Conservation (phyloP, 805 yeast species). For the Yamadazyma philogaea region DNA sequence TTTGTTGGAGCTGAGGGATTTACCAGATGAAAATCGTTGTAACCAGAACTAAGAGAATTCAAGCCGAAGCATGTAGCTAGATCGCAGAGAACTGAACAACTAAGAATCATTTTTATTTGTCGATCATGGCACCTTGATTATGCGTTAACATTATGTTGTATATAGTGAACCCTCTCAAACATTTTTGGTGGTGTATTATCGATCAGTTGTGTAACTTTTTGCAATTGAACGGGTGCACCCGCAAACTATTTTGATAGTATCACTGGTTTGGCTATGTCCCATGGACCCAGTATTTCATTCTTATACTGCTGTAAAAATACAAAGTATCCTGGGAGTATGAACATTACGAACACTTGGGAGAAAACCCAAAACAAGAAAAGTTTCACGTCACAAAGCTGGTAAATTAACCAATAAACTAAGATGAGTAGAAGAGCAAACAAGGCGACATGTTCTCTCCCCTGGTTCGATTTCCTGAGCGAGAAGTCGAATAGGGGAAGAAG, state of each 20-base stretch:
- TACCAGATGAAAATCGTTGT: too few relatives aligned
- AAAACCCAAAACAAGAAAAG: conserved; percentile 48
- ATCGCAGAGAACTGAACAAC: too few relatives aligned
- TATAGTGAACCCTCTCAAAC: too few relatives aligned
- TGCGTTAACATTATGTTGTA: too few relatives aligned
- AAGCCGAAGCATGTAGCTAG: too few relatives aligned
- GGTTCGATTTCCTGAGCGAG: conserved; percentile 45
- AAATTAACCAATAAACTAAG: conserved; percentile 25
- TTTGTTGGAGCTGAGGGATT: too few relatives aligned
- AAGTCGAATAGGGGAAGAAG: conserved; percentile 68
- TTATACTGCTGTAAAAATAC: conserved; percentile 72
- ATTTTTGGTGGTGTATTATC: background rate
- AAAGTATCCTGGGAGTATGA: conserved; percentile 69
- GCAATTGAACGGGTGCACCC: background rate
- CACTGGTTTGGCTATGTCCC: conserved; percentile 82
- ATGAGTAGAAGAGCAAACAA: conserved; percentile 22
- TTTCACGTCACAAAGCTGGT: conserved; percentile 21
- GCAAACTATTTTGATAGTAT: background rate
- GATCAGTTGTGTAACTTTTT: background rate
- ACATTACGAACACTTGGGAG: conserved; percentile 45
- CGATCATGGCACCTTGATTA: too few relatives aligned
- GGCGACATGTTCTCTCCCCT: conserved; percentile 22
- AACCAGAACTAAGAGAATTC: too few relatives aligned
- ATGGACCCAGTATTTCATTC: conserved; percentile 85
- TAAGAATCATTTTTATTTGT: too few relatives aligned